Conservation (phyloP, 2,329 filamentous ascomycete genomes). For the Emmonsia crescens region DNA sequence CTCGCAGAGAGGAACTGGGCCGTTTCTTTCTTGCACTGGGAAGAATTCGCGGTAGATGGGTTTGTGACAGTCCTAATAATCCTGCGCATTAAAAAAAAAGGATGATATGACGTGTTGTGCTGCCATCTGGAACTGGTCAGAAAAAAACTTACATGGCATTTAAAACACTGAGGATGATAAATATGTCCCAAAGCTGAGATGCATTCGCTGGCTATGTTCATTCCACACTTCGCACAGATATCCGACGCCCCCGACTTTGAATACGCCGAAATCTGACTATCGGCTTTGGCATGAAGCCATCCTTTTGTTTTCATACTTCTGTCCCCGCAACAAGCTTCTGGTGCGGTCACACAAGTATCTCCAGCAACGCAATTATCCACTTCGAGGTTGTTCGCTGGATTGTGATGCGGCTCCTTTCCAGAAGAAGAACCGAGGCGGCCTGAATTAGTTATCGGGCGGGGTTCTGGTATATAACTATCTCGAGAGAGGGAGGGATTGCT, state of each 20-base stretch:
- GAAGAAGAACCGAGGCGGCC: background rate
- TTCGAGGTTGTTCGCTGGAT: background rate
- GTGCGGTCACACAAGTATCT: background rate
- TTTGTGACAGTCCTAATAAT: background rate
- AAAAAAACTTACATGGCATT: background rate
- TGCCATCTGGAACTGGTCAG: background rate
- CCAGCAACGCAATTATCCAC: background rate
- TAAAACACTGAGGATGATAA: constrained; percentile 1
- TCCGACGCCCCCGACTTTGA: background rate
- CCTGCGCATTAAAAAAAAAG: background rate
- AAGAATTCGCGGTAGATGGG: background rate
- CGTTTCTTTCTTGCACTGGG: background rate
- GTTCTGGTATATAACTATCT: background rate
- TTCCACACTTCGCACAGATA: background rate
- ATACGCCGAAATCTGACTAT: background rate
- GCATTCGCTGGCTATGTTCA: background rate
- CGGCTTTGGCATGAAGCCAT: background rate
- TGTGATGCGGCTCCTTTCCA: background rate
- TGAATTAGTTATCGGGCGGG: background rate
- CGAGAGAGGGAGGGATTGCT: background rate
- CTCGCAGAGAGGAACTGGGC: background rate
- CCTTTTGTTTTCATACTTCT: background rate
- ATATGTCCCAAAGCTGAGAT: background rate
- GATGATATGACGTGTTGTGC: too few species aligned
- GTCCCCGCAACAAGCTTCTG: background rate